Conservation (phyloP, 441 rosid species). For the Euphorbia corollata region DNA sequence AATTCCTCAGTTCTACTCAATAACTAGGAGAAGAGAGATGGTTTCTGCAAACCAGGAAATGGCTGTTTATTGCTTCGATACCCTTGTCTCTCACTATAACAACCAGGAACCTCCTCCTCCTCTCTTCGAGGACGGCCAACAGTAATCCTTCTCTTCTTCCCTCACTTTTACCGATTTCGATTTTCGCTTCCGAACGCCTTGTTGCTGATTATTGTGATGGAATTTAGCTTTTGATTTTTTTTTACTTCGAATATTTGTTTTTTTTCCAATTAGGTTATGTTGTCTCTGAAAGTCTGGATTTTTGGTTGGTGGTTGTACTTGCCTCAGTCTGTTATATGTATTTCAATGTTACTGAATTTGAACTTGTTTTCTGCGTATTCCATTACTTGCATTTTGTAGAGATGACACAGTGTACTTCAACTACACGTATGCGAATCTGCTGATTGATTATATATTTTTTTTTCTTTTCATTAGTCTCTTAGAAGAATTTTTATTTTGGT, state of each 20-base stretch:
- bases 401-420: neutral
- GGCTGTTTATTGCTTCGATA: slow-evolving; percentile 96
- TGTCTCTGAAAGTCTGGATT: neutral
- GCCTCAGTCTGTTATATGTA: neutral
- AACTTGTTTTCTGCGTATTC: neutral
- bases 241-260: neutral
- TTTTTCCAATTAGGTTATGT: neutral
- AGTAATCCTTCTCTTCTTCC: slow-evolving; percentile 11
- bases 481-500: neutral
- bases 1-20: neutral
- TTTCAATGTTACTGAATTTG: neutral
- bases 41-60: slow-evolving; percentile 89
- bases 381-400: slow-evolving; percentile 7
- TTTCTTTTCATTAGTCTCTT: neutral
- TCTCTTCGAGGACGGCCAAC: slow-evolving; percentile 49
- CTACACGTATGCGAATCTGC: neutral
- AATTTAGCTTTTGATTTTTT: neutral
- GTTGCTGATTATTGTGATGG: neutral
- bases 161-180: no score
- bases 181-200: neutral
- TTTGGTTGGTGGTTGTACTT: neutral
- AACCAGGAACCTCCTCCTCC: slow-evolving; percentile 79
- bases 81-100: slow-evolving; percentile 82
- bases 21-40: slow-evolving; percentile 30
- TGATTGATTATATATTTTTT: neutral